These are phyloP conservation scores for Cucumis melo DNA, from an alignment of 306 rosid species.

Conservation along the genomic window DNA sequence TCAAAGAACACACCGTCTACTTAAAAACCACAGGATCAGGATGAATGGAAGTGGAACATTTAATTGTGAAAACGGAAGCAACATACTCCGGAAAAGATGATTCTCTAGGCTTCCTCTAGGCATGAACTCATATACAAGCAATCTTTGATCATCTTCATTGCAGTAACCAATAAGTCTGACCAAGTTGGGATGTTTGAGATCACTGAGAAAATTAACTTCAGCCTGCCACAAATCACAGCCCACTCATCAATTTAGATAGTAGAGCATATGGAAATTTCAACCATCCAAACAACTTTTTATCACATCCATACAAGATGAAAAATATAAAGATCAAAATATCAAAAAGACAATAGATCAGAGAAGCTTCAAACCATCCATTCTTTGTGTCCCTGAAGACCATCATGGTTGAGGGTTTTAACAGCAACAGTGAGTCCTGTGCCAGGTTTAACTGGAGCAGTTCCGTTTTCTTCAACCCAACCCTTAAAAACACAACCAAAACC, in stretches of 20 bases:
- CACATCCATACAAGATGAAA: background rate
- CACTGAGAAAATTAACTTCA: constrained; percentile 89
- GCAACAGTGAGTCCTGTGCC: constrained; percentile 99
- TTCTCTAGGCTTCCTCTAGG: constrained; percentile 97
- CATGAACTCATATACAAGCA: constrained; percentile 93
- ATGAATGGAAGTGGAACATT: background rate
- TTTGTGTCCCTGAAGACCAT: constrained; percentile 98
- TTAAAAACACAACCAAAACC: constrained; percentile 98
- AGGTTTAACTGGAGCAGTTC: constrained; percentile 96
- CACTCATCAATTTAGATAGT: constrained; percentile 6
- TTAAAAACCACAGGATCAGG: background rate
- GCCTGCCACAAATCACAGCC: constrained; percentile 46
- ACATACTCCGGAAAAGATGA: constrained; percentile 89
- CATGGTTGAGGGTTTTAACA: constrained; percentile 90
- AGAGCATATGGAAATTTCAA: background rate
- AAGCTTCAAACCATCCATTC: constrained; percentile 90
- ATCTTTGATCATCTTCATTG: constrained; percentile 89
- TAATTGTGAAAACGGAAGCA: background rate
- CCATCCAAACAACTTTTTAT: background rate
- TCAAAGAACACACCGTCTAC: background rate
- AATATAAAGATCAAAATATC: background rate
- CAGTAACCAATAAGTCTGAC: constrained; percentile 95
- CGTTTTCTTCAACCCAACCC: constrained; percentile 98
- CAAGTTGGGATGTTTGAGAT: constrained; percentile 73
- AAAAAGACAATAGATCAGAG: background rate